Evolutionary conservation across 805 yeast genomes (phyloP).

Genomic region (Kodamaea kaohsiungensis): DNA sequence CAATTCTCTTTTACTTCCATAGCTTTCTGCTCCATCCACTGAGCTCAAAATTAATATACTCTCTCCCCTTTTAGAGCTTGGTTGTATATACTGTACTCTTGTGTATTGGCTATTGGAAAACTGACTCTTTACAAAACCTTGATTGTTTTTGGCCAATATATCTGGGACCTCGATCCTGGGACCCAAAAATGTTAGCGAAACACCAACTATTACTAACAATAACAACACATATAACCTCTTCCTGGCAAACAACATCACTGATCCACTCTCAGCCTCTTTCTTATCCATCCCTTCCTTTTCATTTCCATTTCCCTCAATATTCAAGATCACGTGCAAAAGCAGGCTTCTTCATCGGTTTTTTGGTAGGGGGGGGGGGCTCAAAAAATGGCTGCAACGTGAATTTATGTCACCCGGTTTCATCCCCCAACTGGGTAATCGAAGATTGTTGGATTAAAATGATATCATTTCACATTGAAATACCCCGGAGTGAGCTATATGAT

Average conservation of each 20-base stretch:
- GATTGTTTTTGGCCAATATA: background rate
- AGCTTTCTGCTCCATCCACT: conserved; percentile 16
- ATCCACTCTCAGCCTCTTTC: background rate
- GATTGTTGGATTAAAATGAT: background rate
- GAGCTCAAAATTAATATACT: conserved; percentile 6
- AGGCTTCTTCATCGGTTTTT: background rate
- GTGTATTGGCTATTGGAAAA: conserved; percentile 2
- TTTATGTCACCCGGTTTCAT: background rate
- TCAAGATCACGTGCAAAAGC: background rate
- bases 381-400: too few species aligned
- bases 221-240: background rate
- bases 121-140: background rate
- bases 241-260: background rate
- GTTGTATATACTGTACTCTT: background rate
- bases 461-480: background rate
- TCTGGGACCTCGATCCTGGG: background rate
- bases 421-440: background rate
- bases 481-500: background rate
- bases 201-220: background rate
- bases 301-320: background rate
- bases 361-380: too few species aligned
- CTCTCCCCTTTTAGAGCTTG: background rate
- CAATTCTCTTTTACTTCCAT: conserved; percentile 36
- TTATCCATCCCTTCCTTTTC: background rate
- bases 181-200: background rate